Base-by-base conservation (phyloP, 164 flowering plant genomes). In the Stephania yunnanensis region DNA sequence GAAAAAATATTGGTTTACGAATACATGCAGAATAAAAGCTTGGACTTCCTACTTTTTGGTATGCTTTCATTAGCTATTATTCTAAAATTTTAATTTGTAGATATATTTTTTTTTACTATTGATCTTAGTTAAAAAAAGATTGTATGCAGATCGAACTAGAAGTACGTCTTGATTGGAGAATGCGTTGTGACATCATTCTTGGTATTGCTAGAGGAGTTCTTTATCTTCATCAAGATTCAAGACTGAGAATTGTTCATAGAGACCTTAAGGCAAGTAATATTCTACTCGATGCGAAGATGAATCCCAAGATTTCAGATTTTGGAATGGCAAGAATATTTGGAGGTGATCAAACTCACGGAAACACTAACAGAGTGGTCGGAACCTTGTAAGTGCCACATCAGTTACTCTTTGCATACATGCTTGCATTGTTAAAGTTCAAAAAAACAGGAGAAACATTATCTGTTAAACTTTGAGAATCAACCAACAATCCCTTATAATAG, bases 261-360 rank as follows among this genome's bases (percentile, higher is more conserved):
- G 95, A 91, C 78, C 78, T 91, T 29, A 91, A 91, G 74, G 88
- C 90, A 6, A 90, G 94, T 82, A 90, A 90, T 71, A 76, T 90
- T 75, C 75, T 90, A 12, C 86, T 90, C 1, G 95, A 91, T 73
- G 81, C 78, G 7, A 83, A 91, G 0, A 76, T 86, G 89, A 84
- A 80, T 68, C 93, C 95, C 0, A 91, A 89, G 78, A 91, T 91
- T 58, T 88, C 95, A 31, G 95, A 91, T 73, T 91, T 90, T 78
- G 94, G 94, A 53, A 84, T 87, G 89, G 92, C 94, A 5, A 83
- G 91, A 75, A 86, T 87, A 19, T 89, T 91, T 69, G 89, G 87
- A 30, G 73, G 78, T 20, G 87, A 88, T 75, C 85, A 86, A 74
- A 82, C 81, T 1, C 87, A 86, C 76, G 87, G 81, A 11, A 87